Evolutionary conservation across 2,329 filamentous ascomycete species (phyloP), one percentile per base, ranked within the genome.

Genomic region (Xylaria sp.): DNA sequence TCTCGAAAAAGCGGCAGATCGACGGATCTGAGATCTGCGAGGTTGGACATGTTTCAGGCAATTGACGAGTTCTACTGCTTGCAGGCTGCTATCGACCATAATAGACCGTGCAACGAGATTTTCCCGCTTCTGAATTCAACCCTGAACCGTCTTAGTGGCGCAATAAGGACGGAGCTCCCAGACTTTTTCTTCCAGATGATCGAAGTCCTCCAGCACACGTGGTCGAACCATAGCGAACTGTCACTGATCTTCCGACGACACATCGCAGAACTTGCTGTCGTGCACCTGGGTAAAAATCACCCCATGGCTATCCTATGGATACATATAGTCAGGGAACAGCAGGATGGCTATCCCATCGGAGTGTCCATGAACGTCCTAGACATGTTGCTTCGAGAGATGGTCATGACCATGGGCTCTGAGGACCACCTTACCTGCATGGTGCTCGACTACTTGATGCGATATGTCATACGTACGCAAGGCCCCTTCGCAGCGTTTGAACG

Each of bases 161-260:
- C 59, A 13, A 67, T 67, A 48, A 60, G 57, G 57, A 44, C 62
- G 9, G 62, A 68, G 52, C 39, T 64, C 42, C 66, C 65, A 5
- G 65, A 67, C 18, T 61, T 68, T 39, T 57, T 67, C 53, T 62
- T 67, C n/a, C 63, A 63, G 53, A 64, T 68, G 55, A 58, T 67
- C 34, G 64, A 65, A 39, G 55, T 67, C 35, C 58, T 68, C 19
- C 60, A 63, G 18, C 64, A 65, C 48, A 64, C 60, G 9, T 66
- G 65, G 66, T 65, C 66, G 46, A 59, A 56, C 6, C 61, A 67
- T 55, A 37, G 54, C 50, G 52, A 63, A 13, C 49, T 68, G 44
- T 55, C 63, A 54, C 57, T 49, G 2, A 65, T 65, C 53, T 68
- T 68, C 57, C 63, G 64, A 51, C 57, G 58, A n/a, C 65, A 67